Base-by-base conservation (phyloP, 2,329 filamentous ascomycete genomes). In the Simplicillium aogashimaense region DNA sequence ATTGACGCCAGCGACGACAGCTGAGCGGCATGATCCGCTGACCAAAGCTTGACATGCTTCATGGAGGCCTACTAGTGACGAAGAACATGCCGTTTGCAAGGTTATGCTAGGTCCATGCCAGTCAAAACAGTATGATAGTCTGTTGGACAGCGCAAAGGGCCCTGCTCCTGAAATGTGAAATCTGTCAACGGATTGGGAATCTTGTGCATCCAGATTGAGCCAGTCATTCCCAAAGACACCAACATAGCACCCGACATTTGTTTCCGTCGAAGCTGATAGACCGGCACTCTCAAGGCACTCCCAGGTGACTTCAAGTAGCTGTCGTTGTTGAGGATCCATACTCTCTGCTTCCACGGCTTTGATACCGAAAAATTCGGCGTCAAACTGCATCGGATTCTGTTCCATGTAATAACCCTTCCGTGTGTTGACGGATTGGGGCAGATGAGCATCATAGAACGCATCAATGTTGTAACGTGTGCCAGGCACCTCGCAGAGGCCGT, bases 61-160 rank as follows among this genome's bases (percentile, higher is more conserved):
- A 37, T 65, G 50, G 1, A 65, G 46, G 2, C 47, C 53, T 1
- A 54, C 43, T 2, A 64, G 36, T 2, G 53, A 45, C 1, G 57
- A 51, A 0, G 60, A 63, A 37, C 63, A 66, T 1, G 51, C 61
- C 1, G 61, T 63, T 5, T 57, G 47, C 15, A 64, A 45, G 1
- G 52, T 55, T 44, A 63, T 48, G 18, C 30, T 32, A 6, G 72
- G 71, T 0, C 74, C 74, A 31, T 61, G 57, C 37, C 77, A 58
- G 42, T 76, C 69, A 29, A 53, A 53, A 37, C 50, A 50, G 35
- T 53, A 53, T 9, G 53, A 53, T 6, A 62, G 43, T 13, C 58
- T 46, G 39, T 59, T 60, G 13, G 53, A 45, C 12, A 62, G 33
- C 6, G 53, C 40, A 29, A 53, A 53, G 18, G 57, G 50, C 4